These are phyloP conservation scores for Cyclotella atomus DNA, from an alignment of 108 stramenopile species.

Conservation along the genomic window DNA sequence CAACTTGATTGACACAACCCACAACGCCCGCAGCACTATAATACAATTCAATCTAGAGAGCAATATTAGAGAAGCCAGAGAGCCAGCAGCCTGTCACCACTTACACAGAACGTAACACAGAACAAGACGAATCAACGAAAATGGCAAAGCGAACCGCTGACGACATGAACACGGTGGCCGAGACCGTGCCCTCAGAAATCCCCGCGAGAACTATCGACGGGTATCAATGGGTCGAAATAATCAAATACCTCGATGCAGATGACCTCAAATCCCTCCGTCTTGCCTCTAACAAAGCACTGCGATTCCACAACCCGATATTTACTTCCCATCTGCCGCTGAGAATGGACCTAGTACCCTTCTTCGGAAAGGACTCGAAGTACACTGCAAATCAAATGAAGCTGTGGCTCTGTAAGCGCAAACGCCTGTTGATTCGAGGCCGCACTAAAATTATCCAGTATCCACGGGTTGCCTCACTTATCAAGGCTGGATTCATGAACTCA, in stretches of 20 bases:
- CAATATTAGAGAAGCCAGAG: too few relatives aligned
- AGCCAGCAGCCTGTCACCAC: too few relatives aligned
- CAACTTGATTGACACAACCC: too few relatives aligned
- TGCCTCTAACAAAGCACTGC: neutral
- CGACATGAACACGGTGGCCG: too few relatives aligned
- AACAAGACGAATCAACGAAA: too few relatives aligned
- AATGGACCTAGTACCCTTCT: neutral
- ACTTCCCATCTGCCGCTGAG: neutral
- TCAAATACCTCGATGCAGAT: neutral
- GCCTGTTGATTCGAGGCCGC: neutral
- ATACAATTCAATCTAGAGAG: too few relatives aligned
- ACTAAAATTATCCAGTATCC: neutral
- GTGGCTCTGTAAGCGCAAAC: neutral
- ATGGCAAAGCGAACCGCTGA: too few relatives aligned
- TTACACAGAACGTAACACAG: too few relatives aligned
- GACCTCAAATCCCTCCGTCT: constrained; percentile 1
- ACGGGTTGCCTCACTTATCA: neutral
- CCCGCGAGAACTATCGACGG: neutral
- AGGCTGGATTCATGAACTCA: neutral
- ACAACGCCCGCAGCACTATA: too few relatives aligned
- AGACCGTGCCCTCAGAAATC: too few relatives aligned
- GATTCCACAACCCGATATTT: neutral
- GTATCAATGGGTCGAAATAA: neutral
- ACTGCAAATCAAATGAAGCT: neutral
- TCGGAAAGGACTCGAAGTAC: neutral